Conservation (phyloP, 108 stramenopile genomes). For the Nitzschia putrida region DNA sequence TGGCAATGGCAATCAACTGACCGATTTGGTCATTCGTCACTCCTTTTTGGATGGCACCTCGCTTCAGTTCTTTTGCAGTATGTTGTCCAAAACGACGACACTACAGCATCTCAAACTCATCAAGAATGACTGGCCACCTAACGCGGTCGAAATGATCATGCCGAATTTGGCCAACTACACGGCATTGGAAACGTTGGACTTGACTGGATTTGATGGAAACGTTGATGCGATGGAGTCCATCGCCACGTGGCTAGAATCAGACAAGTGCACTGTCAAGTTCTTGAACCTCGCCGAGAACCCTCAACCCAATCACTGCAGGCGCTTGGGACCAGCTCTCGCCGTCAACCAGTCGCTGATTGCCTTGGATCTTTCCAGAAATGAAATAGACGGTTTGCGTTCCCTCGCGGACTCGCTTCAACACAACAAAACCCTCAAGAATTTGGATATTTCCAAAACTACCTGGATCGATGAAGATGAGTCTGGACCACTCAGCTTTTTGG, state of each 20-base stretch:
- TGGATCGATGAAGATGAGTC: conserved; percentile 4
- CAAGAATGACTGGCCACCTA: conserved; percentile 2
- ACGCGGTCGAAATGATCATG: neutral
- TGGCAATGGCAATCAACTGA: neutral
- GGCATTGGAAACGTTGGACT: neutral
- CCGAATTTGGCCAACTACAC: neutral
- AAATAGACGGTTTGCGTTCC: neutral
- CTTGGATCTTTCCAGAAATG: conserved; percentile 9
- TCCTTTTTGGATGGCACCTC: neutral
- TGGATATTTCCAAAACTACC: conserved; percentile 2
- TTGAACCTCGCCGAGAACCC: conserved; percentile 5
- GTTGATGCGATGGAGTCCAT: neutral
- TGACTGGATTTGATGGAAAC: conserved; percentile 11
- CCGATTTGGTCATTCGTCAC: neutral
- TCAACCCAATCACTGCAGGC: neutral
- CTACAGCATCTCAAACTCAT: neutral
- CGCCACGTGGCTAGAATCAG: neutral
- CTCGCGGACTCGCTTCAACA: neutral
- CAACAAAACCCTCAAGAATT: neutral
- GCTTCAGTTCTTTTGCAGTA: neutral
- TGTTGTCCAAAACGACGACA: neutral
- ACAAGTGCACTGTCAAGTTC: neutral
- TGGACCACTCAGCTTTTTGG: neutral
- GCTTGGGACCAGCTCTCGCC: neutral
- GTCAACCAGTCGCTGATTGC: neutral